Base-by-base conservation (phyloP, 176 grass and related monocot species). In the Guadua angustifolia region DNA sequence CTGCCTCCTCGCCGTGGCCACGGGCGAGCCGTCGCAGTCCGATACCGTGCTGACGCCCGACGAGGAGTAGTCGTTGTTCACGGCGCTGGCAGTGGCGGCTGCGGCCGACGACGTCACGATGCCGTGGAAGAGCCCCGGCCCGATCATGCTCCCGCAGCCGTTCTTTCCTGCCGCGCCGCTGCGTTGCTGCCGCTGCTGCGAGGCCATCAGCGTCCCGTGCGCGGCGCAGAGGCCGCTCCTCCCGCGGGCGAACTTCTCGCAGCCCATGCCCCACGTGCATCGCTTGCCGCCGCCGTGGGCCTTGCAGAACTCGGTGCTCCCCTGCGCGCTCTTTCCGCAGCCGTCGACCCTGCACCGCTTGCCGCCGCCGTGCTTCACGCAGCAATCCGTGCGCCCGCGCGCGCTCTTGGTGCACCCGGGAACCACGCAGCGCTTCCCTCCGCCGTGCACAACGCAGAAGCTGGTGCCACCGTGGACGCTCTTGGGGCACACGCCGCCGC, bases 271-370 rank as follows among this genome's bases (percentile, higher is more conserved):
- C 82, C 69, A 94, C 24, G 43, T 69, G 88, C 93, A 94, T 9
- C 90, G 74, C 71, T 92, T 94, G 29, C 93, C 93, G 16, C 93
- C 90, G 17, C 93, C 93, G 78, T 92, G 93, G 26, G 90, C 90
- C 83, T 94, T 94, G 69, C 93, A 94, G 84, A 80, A 85, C 59
- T 92, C 82, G 3, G 90, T 94, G 71, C 85, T 92, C 6, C 93
- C 93, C 49, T 94, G 93, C 18, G 93, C 93, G 79, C 93, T 94
- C 90, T 90, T 94, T 47, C 74, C 85, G 82, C 93, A 94, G 25
- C 64, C 83, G 13, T 88, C 85, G 49, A 86, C 76, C 40, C 32
- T 10, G 74, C 93, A 94, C 51, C 93, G 82, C 83, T 86, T 94
- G 14, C 93, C 93, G 9, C 93, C 93, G 47, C 93, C 93, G 72